phyloP scores from a whole-genome alignment of 352 stramenopile species.

The Peronospora farinosa region DNA sequence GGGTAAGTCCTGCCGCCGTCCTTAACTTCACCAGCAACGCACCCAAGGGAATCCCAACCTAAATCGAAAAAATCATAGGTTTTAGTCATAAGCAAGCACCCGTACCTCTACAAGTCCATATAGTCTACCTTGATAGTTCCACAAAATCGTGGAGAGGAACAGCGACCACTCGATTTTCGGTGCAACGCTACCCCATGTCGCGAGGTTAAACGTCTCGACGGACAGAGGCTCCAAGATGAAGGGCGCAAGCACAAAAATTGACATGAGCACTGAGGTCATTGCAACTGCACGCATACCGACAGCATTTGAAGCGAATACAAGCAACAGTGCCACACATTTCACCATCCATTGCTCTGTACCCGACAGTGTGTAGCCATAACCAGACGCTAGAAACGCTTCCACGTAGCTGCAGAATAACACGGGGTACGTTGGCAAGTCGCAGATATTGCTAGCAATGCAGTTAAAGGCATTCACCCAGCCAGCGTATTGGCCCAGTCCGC shows the following conservation, averaged over 20 bases:
- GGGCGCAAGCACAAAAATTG: conserved; percentile 71
- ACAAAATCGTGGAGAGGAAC: conserved; percentile 83
- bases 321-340: conserved; percentile 58
- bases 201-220: conserved; percentile 64
- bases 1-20: conserved; percentile 72
- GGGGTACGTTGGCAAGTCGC: conserved; percentile 76
- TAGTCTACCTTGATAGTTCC: conserved; percentile 74
- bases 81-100: neutral
- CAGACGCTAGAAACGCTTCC: conserved; percentile 64
- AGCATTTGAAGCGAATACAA: conserved; percentile 67
- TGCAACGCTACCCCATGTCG: conserved; percentile 62
- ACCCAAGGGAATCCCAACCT: conserved; percentile 81
- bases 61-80: neutral
- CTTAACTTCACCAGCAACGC: conserved; percentile 81
- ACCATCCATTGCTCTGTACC: conserved; percentile 57
- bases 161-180: conserved; percentile 74
- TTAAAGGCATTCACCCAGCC: conserved; percentile 85
- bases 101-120: neutral
- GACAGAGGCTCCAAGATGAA: conserved; percentile 74
- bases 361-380: conserved; percentile 47
- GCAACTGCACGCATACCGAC: conserved; percentile 75
- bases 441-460: conserved; percentile 79
- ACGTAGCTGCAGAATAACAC: conserved; percentile 84
- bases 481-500: conserved; percentile 68
- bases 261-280: conserved; percentile 72